Evolutionary conservation across 345 rosid species (phyloP).

Genomic region (Isatis tinctoria): DNA sequence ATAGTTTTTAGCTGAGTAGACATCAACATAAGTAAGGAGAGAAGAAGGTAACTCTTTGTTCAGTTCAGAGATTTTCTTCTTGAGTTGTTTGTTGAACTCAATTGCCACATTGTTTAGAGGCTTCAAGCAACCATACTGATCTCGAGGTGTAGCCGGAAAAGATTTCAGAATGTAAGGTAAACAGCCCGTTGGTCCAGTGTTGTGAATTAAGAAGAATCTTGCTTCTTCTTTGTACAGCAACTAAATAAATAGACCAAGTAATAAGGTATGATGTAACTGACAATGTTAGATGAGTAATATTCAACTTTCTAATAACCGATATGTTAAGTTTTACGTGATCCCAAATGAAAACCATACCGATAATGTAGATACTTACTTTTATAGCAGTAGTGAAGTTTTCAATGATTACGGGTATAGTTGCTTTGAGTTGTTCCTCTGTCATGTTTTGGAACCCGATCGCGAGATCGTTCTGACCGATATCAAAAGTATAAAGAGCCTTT

Average conservation of each 20-base stretch:
- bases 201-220: conserved; percentile 77
- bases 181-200: conserved; percentile 78
- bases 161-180: conserved; percentile 49
- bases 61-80: conserved; percentile 38
- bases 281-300: not conserved
- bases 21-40: conserved; percentile 57
- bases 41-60: conserved; percentile 44
- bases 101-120: conserved; percentile 52
- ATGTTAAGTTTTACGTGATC: not conserved
- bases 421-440: conserved; percentile 43
- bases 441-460: conserved; percentile 44
- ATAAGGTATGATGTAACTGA: not conserved
- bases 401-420: conserved; percentile 51
- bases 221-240: conserved; percentile 60
- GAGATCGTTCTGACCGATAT: conserved; percentile 77
- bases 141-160: conserved; percentile 22
- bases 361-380: conserved; percentile 33
- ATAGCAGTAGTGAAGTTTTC: conserved; percentile 44
- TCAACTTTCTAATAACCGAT: not conserved
- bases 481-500: conserved; percentile 59
- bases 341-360: not conserved
- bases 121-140: conserved; percentile 56
- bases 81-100: conserved; percentile 68
- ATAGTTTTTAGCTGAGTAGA: conserved; percentile 58
- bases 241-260: conserved; percentile 33